These are phyloP conservation scores for Aspergillus bertholletiae DNA, from an alignment of 495 filamentous ascomycete species.

Conservation along the genomic window DNA sequence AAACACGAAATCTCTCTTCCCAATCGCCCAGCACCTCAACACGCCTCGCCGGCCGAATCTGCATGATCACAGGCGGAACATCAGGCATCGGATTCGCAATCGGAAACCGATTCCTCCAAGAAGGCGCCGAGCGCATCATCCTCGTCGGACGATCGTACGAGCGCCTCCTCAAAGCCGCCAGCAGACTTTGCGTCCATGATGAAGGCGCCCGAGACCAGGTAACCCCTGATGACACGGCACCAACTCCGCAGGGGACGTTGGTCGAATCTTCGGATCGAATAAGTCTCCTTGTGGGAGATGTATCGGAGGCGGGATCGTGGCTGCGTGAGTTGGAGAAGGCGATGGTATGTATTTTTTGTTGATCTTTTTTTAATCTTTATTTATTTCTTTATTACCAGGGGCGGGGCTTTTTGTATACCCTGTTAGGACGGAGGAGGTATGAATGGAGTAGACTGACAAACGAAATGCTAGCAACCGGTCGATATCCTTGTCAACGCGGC, in stretches of 20 bases:
- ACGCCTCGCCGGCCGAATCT: slow-evolving; percentile 40
- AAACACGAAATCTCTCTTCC: slow-evolving; percentile 10
- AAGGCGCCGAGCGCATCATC: slow-evolving; percentile 54
- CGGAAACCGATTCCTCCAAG: slow-evolving; percentile 59
- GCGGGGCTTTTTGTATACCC: too few relatives aligned
- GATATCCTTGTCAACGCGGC: slow-evolving; percentile 77
- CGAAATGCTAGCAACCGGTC: slow-evolving; percentile 30
- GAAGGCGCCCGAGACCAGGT: too few relatives aligned
- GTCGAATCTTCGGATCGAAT: slow-evolving; percentile 19
- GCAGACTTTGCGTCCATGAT: neutral
- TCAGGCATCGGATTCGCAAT: slow-evolving; percentile 68
- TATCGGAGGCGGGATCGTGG: slow-evolving; percentile 44
- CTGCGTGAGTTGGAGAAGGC: slow-evolving; percentile 36
- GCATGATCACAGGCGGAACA: slow-evolving; percentile 60
- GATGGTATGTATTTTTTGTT: slow-evolving; percentile 33
- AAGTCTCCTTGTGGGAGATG: slow-evolving; percentile 43
- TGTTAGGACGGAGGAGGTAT: too few relatives aligned
- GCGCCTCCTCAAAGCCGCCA: slow-evolving; percentile 37
- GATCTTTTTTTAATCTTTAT: too few relatives aligned
- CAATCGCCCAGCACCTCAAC: slow-evolving; percentile 10
- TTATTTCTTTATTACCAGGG: too few relatives aligned
- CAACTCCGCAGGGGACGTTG: slow-evolving; percentile 1
- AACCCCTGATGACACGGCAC: neutral
- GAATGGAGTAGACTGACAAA: neutral
- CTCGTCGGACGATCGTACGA: slow-evolving; percentile 48